These are phyloP conservation scores for Metschnikowia cerradonensis DNA, from an alignment of 805 yeast species.

Conservation along the genomic window DNA sequence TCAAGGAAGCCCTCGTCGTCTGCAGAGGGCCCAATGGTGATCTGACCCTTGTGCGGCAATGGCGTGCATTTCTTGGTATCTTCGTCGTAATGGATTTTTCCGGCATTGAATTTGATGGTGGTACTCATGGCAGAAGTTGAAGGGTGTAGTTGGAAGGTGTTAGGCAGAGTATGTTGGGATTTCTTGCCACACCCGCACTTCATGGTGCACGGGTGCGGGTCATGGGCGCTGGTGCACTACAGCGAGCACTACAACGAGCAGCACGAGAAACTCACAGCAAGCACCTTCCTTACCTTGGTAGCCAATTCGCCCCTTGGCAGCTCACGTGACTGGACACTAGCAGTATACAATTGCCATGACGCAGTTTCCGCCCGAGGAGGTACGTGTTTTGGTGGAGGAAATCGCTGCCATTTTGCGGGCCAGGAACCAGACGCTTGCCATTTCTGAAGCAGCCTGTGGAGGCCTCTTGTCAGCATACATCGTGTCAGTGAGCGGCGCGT, in stretches of 20 bases:
- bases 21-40: slow-evolving; percentile 54
- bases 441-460: slow-evolving; percentile 88
- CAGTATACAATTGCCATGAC: slow-evolving; percentile 6
- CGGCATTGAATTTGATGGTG: slow-evolving; percentile 67
- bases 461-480: slow-evolving; percentile 78
- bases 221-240: no score
- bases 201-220: background rate
- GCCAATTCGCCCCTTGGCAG: background rate
- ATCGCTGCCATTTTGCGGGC: slow-evolving; percentile 55
- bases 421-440: slow-evolving; percentile 64
- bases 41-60: slow-evolving; percentile 62
- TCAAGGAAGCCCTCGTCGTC: slow-evolving; percentile 73
- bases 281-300: background rate
- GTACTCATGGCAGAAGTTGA: slow-evolving; percentile 12
- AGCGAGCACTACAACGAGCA: no score
- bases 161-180: background rate
- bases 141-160: no score
- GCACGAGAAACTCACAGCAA: background rate
- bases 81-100: slow-evolving; percentile 63
- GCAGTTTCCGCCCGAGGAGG: slow-evolving; percentile 59
- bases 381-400: slow-evolving; percentile 45
- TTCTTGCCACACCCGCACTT: slow-evolving; percentile 2
- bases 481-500: slow-evolving; percentile 83
- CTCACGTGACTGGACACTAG: no score
- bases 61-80: slow-evolving; percentile 64